Conservation (phyloP, 805 yeast species). For the Wickerhamiella australiensis region DNA sequence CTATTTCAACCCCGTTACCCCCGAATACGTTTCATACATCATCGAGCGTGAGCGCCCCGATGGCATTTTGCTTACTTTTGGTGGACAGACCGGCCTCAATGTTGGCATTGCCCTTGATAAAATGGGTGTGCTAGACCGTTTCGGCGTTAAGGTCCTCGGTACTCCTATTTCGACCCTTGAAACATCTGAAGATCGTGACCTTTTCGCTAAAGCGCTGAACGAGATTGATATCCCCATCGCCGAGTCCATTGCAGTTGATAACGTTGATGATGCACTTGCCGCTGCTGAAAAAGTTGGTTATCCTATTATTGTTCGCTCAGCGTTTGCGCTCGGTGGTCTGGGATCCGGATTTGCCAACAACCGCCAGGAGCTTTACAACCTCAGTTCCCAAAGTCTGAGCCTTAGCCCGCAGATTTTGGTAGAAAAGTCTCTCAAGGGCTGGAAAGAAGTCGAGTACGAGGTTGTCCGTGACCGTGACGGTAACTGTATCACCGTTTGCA, state of each 20-base stretch:
- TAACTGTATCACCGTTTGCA: conserved; percentile 97
- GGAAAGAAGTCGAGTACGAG: conserved; percentile 98
- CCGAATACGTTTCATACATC: conserved; percentile 89
- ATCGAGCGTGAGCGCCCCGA: conserved; percentile 95
- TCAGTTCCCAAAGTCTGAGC: conserved; percentile 80
- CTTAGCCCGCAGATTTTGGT: conserved; percentile 91
- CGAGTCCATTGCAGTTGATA: conserved; percentile 88
- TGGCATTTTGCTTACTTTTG: conserved; percentile 89
- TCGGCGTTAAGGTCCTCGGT: conserved; percentile 88
- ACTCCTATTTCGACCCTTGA: conserved; percentile 94
- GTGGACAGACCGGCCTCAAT: conserved; percentile 96
- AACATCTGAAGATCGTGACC: conserved; percentile 94
- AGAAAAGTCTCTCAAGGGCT: conserved; percentile 93
- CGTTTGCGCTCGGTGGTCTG: conserved; percentile 92
- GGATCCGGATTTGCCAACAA: conserved; percentile 95
- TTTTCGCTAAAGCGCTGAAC: conserved; percentile 87
- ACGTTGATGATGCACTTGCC: conserved; percentile 80
- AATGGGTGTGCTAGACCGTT: conserved; percentile 85
- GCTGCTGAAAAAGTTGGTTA: conserved; percentile 85
- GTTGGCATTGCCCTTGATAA: conserved; percentile 92
- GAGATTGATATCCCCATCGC: conserved; percentile 96
- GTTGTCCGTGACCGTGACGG: conserved; percentile 94
- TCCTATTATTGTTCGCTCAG: conserved; percentile 95
- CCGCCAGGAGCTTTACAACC: conserved; percentile 67
- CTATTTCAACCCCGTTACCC: conserved; percentile 90